phyloP scores from a whole-genome alignment of 495 filamentous ascomycete genomes.

The Neurospora intermedia region DNA sequence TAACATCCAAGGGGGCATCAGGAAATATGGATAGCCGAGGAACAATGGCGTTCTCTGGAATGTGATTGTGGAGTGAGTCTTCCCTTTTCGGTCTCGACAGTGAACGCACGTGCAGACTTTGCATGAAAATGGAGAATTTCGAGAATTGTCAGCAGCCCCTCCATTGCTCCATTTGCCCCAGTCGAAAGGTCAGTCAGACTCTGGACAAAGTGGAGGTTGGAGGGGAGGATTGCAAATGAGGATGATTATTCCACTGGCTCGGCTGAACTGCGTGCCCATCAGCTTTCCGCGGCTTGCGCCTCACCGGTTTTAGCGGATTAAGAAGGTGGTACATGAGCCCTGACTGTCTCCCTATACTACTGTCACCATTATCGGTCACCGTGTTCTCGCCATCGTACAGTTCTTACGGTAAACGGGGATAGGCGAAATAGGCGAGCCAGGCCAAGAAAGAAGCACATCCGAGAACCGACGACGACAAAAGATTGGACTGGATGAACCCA shows the following conservation, averaged over 20 bases:
- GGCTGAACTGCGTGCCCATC: no score
- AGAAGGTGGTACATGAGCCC: background rate
- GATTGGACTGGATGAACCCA: background rate
- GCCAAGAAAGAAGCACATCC: background rate
- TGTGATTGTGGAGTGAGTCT: background rate
- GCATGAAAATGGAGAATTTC: background rate
- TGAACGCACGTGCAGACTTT: background rate
- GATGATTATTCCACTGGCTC: background rate
- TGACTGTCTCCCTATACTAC: background rate
- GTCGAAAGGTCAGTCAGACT: background rate
- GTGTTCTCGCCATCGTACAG: background rate
- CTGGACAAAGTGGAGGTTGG: background rate
- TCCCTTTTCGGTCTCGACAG: background rate
- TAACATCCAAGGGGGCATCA: background rate
- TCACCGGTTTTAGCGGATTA: background rate
- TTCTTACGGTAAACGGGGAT: background rate
- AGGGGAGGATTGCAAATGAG: background rate
- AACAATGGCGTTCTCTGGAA: background rate
- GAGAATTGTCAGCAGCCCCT: background rate
- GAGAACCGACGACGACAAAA: background rate
- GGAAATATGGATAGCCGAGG: background rate
- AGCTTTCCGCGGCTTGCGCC: no score
- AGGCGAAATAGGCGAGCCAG: background rate
- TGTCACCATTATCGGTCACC: background rate
- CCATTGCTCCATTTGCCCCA: background rate